Base-by-base conservation (phyloP, 2,329 filamentous ascomycete species). In the Metarhizium guizhouense region DNA sequence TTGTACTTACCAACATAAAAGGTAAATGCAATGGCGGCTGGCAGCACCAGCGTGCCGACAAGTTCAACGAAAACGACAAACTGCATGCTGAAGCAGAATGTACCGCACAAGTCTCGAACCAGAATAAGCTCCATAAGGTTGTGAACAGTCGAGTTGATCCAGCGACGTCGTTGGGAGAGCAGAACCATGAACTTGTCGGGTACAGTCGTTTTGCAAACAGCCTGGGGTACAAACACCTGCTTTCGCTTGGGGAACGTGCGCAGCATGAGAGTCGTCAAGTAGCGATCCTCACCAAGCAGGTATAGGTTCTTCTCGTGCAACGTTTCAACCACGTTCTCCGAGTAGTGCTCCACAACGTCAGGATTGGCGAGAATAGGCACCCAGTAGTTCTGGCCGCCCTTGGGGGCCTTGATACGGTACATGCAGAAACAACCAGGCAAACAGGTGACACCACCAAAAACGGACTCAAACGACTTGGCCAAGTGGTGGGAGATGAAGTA, bases 81-180 rank as follows among this genome's bases (percentile, higher is more conserved):
- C 74, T 99, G 94, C 94, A 99, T 99, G 72, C 90, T 96, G 79
- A 99, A 99, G 78, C 95, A 99, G 77, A 99, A 99, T 3, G 94
- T 99, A 62, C 94, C 94, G 68, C 94, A 99, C 16, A 99, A 82
- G 76, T 99, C 94, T 61, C 92, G 85, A 48, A 99, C 95, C 38
- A 99, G 82, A 53, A 97, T 85, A 57, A 99, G 83, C 72, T 99
- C 94, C 89, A 99, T 96, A 48, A 99, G 78, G 69, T 99, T 99
- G 78, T 99, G 94, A 52, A 99, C 88, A 4, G 94, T 99, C 70
- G 90, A 96, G 82, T 99, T 99, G 75, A 99, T 99, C 94, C 94
- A 99, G 72, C 94, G 85, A 71, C 94, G 88, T 65, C 94, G 86
- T 73, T 99, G 94, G 32, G 93, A 97, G 36, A 99, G 79, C 40